Evolutionary conservation across 2,329 filamentous ascomycete genomes (phyloP), one percentile per base, ranked within the genome.

Genomic region (Epichloe glyceriae): DNA sequence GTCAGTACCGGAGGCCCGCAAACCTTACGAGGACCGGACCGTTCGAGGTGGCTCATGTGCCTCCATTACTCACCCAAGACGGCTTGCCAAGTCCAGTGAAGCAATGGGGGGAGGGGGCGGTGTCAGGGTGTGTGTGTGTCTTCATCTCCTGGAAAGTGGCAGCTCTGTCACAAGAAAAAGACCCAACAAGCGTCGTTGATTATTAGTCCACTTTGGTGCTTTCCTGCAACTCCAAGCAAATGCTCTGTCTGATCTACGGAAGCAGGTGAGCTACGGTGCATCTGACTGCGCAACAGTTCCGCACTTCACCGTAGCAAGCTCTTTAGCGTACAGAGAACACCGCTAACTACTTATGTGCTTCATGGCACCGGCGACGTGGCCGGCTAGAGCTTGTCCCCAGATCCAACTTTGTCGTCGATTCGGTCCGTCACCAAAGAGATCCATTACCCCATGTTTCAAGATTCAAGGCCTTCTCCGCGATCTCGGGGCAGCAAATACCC

Each of bases 1-100:
- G 35, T 14, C 40, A 40, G 35, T 50, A 26, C 34, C 48, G 41
- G 45, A 39, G 20, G 39, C 39, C 46, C 39, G 37, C 40, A 47
- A n/a, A 34, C 46, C 49, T 42, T 20, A 46, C 47, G 26, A 50
- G 50, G 47, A 45, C 47, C 50, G 50, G 47, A 45, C 47, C 50
- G 47, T 52, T 50, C 45, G 43, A 38, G 26, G 42, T 33, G n/a
- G 19, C 40, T 42, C 40, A 22, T 14, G 40, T 41, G 39, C 14
- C 39, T 41, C 39, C 39, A 20, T 41, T 41, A 19, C 39, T 41
- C 39, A 41, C 17, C 42, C 20, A 45, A 12, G 22, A 30, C 26
- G 22, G 6, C 43, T 30, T 45, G 22, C 30, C 43, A 34, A 45
- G 39, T 17, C 39, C n/a, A 41, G 8, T 19, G 3, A 12, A 42